A percentile compares a stretch with the other conserved stretches of the same genome.
Conservation (phyloP, 1,139 yeast species). For the Blastobotrys arbuscula region DNA sequence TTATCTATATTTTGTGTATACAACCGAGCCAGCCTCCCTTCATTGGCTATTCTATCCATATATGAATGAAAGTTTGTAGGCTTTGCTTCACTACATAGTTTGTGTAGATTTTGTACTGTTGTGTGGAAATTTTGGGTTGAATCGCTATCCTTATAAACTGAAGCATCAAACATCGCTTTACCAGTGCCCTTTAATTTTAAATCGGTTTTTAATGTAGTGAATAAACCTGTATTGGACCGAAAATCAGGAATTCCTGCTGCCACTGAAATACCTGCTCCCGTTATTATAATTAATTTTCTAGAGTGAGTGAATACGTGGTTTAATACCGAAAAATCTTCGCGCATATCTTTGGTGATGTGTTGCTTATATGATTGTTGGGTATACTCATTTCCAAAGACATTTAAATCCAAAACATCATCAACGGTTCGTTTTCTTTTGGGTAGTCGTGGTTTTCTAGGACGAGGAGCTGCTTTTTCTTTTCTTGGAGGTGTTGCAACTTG, state of each 20-base stretch:
- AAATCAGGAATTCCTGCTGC: slow-evolving; percentile 91
- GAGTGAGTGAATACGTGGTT: slow-evolving; percentile 33
- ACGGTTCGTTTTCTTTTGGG: slow-evolving; percentile 21
- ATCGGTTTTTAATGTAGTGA: slow-evolving; percentile 51
- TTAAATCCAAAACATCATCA: slow-evolving; percentile 19
- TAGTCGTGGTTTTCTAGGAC: slow-evolving; percentile 22
- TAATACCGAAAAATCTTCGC: slow-evolving; percentile 26
- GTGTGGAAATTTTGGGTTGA: slow-evolving; percentile 63
- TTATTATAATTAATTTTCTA: slow-evolving; percentile 39
- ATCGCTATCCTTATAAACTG: slow-evolving; percentile 62
- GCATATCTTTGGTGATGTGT: slow-evolving; percentile 10
- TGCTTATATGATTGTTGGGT: background rate
- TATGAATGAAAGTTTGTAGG: slow-evolving; percentile 73
- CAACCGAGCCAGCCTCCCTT: slow-evolving; percentile 60
- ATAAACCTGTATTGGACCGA: slow-evolving; percentile 71
- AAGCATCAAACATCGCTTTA: slow-evolving; percentile 73
- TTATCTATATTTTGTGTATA: slow-evolving; percentile 49
- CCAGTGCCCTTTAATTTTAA: slow-evolving; percentile 46
- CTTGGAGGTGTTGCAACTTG: slow-evolving; percentile 5
- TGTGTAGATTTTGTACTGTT: slow-evolving; percentile 60
- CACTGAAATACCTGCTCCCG: slow-evolving; percentile 90
- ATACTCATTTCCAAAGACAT: slow-evolving; percentile 3
- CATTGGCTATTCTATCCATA: slow-evolving; percentile 52
- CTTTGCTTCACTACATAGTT: slow-evolving; percentile 48
- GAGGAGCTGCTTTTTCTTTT: background rate